Conservation (phyloP, 2,329 filamentous ascomycete genomes). For the Hymenoscyphus albidus region DNA sequence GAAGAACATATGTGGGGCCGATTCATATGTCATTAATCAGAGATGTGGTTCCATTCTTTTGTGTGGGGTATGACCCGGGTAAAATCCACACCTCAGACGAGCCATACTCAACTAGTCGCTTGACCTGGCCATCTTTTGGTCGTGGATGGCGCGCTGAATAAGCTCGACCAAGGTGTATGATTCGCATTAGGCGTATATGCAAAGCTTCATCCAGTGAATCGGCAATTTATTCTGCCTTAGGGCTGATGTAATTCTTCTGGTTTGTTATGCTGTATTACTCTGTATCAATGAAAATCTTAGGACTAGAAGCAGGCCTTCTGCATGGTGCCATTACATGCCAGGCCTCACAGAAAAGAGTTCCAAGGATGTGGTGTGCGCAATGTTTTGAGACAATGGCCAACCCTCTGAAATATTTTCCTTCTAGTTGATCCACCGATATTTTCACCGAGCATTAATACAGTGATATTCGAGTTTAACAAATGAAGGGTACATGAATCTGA, state of each 20-base stretch:
- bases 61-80: not conserved
- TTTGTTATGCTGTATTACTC: not conserved
- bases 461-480: too few species aligned
- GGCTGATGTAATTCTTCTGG: not conserved
- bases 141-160: not conserved
- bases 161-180: not conserved
- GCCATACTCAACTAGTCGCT: not conserved
- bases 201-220: not conserved
- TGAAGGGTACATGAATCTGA: too few species aligned
- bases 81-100: not conserved
- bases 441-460: too few species aligned
- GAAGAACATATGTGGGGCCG: too few species aligned
- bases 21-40: not conserved
- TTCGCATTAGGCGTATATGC: not conserved
- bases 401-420: too few species aligned
- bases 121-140: too few species aligned
- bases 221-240: not conserved
- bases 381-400: too few species aligned
- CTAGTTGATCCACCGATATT: too few species aligned
- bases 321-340: not conserved
- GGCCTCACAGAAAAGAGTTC: too few species aligned
- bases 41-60: not conserved
- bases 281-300: not conserved
- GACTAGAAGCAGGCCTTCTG: not conserved
- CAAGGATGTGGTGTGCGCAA: too few species aligned